Percentiles rank a stretch among this genome's conserved stretches.
Conservation (phyloP, 129 eudicot species). For the Artemisia tridentata region DNA sequence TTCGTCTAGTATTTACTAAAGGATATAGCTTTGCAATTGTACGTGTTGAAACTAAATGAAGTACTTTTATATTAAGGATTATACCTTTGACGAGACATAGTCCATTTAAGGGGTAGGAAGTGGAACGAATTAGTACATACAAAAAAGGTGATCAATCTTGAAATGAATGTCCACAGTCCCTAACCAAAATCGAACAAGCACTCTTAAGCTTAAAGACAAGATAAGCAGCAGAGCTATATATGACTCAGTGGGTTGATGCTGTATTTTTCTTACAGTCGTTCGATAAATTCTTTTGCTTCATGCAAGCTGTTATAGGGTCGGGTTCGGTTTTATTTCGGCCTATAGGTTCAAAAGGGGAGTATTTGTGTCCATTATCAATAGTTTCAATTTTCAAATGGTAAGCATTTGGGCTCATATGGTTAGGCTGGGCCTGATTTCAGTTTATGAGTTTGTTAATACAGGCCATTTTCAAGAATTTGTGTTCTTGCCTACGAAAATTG, state of each 20-base stretch:
- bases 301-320: no score
- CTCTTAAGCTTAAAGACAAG: no score
- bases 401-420: not conserved
- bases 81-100: constrained; percentile 40
- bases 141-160: constrained; percentile 36
- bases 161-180: constrained; percentile 20
- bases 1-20: no score
- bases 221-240: no score
- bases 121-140: constrained; percentile 24
- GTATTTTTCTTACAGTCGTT: not conserved
- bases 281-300: no score
- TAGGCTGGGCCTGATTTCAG: not conserved
- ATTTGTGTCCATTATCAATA: no score
- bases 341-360: no score
- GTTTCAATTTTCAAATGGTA: no score
- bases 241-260: not conserved
- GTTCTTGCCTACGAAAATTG: no score
- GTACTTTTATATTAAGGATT: constrained; percentile 27
- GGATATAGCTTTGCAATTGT: constrained; percentile 11
- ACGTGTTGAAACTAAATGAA: constrained; percentile 14
- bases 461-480: no score
- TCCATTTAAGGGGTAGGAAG: constrained; percentile 29
- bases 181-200: not conserved
- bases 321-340: no score
- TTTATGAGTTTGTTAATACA: no score